Evolutionary conservation across 2,329 filamentous ascomycete genomes (phyloP), one percentile per base, ranked within the genome.

Genomic region (Colletotrichum sp.): DNA sequence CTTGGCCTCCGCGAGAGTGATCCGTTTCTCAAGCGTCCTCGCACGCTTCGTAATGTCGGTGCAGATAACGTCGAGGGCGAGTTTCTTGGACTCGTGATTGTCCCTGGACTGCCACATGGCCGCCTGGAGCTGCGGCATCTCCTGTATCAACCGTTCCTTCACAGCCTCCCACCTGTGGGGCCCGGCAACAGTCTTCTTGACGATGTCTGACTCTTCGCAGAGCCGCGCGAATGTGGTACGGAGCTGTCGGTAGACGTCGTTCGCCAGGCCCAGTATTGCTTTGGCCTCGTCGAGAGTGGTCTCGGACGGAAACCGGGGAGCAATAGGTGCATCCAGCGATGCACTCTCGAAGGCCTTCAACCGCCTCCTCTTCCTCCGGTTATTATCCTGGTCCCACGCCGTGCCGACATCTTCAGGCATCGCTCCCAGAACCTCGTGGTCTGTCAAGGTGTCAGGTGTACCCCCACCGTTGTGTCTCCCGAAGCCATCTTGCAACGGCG

Each of bases 41-140:
- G 96, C 93, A 25, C 94, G 89, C 84, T 97, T 97, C 2, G 94
- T 96, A 34, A 96, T 94, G 84, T 96, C 94, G 32, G 91, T 93
- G 80, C 94, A 96, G 28, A 97, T 93, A 61, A 95, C 90, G 81
- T 97, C 95, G 7, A 97, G 86, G 1, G 94, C 94, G 61, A 95
- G 87, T 48, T 89, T 89, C 81, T 93, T 94, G 56, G 88, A 87
- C 58, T 94, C 92, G 18, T 90, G 83, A 27, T 92, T 87, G 5
- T 89, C 88, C 30, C 90, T 88, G 58, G 91, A 88, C 8, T 88
- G 64, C 85, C 89, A 91, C 80, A 95, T 91, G 30, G 92, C 86
- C 4, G 85, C 84, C 76, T 92, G 90, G 18, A 97, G 86, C 78
- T 94, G 92, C 16, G 88, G 85, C 30, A 90, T 92, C 79, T 93